Evolutionary conservation across 257 asterid genomes (phyloP), one percentile per base, ranked within the genome.

Genomic region (Solanum chaucha): DNA sequence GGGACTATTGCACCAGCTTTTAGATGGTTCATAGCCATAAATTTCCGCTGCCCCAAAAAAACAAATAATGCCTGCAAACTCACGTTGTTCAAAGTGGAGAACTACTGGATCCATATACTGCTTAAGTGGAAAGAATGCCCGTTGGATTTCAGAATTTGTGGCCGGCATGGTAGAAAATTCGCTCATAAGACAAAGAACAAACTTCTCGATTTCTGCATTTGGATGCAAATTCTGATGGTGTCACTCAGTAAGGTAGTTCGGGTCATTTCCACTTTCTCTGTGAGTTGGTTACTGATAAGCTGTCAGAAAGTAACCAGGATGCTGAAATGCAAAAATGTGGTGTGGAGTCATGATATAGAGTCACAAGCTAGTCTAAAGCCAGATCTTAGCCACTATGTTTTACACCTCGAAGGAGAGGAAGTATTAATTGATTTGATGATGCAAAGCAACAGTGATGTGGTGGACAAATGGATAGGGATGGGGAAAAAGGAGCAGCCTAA

Each of bases 381-480:
- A 87, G 94, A 93, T 72, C 95, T 95, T 35, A 90, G 94, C 59
- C 83, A 72, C 38, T 95, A 91, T 61, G 96, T 95, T 36, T 85
- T 95, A 92, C 94, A 93, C 87, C 98, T 96, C 2, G 96, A 94
- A 87, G 98, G 98, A 82, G 98, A 96, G 90, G 95, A 96, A 88
- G 90, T 83, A 10, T 87, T 96, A 89, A 88, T 93, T 64, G 93
- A 93, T 28, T 88, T 92, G 93, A 92, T 95, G 96, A 90, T 89
- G 94, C 87, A 87, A 72, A 88, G 90, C 67, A 90, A 94, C 88
- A 26, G 87, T 78, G 97, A 92, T 81, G 93, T 93, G 35, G 88
- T 92, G 6, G 90, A 88, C 12, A 93, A 91, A 73, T 96, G 95
- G 94, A 91, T 94, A 75, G 89, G 86, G 87, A 89, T 88, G 94